Percentiles rank a stretch among this genome's conserved stretches.
Evolutionary conservation across 2,329 filamentous ascomycete genomes (phyloP).

Genomic region (Aspergillus brasiliensis): DNA sequence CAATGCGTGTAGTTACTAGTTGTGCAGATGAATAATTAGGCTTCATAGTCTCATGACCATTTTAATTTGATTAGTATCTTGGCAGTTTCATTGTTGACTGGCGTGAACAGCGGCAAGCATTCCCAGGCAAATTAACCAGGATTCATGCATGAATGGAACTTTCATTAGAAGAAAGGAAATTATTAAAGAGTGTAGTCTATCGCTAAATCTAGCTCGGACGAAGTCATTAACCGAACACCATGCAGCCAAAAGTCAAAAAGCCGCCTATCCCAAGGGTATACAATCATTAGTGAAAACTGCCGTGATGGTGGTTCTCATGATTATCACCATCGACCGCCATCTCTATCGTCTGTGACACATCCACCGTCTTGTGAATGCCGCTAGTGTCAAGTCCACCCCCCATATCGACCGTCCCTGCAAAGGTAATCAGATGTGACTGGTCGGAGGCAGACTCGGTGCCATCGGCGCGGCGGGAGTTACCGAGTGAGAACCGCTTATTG

Average conservation of each 20-base stretch:
- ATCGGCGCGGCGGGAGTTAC: conserved; percentile 18
- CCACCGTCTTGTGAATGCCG: conserved; percentile 26
- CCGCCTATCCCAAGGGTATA: not conserved
- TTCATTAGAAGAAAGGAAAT: not conserved
- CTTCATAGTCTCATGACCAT: too few species aligned
- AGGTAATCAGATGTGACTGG: conserved; percentile 36
- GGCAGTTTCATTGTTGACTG: too few species aligned
- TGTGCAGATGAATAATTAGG: too few species aligned
- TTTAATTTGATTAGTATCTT: too few species aligned
- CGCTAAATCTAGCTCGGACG: not conserved
- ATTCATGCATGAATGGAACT: too few species aligned
- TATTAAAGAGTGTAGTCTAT: not conserved
- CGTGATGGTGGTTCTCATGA: not conserved
- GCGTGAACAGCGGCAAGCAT: too few species aligned
- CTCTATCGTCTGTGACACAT: conserved; percentile 28
- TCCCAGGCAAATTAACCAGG: too few species aligned
- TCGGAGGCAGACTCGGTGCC: conserved; percentile 28
- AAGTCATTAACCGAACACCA: not conserved
- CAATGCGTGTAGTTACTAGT: too few species aligned
- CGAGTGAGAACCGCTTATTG: conserved; percentile 21
- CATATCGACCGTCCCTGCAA: conserved; percentile 27
- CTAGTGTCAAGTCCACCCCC: conserved; percentile 4
- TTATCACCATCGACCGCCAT: conserved; percentile 8
- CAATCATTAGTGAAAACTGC: not conserved
- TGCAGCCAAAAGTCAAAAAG: not conserved